Base-by-base conservation (phyloP, 371 early-diverging fungal species). In the Coemansia sp. region DNA sequence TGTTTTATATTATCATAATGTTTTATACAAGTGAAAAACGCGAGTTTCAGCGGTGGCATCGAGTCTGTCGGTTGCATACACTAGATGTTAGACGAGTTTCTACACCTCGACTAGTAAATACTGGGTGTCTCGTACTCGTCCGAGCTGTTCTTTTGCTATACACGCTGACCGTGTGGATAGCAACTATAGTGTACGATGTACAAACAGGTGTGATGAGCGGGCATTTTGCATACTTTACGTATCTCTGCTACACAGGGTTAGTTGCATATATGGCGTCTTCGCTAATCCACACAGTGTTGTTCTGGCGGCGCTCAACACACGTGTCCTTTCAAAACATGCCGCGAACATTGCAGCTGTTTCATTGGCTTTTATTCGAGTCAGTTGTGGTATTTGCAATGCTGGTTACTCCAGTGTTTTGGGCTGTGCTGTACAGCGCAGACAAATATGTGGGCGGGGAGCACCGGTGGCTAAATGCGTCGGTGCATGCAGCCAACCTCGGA, bases 181-280 rank as follows among this genome's bases (percentile, higher is more conserved):
- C 51, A 21, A 42, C 72, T 8, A 50, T 77, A 1, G 21, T 65
- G 2, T 33, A 61, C 37, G 78, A 72, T 16, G 62, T 62, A 28
- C 48, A 62, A 23, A 21, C 62, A n/a, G 71, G 67, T 7, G 11
- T 21, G 1, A 68, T 72, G 25, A 21, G 37, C 3, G 42, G 59
- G 2, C 72, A 77, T 26, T 77, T 77, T 65, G 69, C 67, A 7
- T 72, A 72, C 48, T 72, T 77, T 25, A 77, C 78, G 5, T 53
- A 77, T 40, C 72, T 77, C 21, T 61, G 69, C 54, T 63, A 77
- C 62, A 77, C 78, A 3, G 78, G 78, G 0, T 66, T 77, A 8
- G 8, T 72, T 0, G 67, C 57, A 6, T 77, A 72, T 44, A 42
- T 72, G 1, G 64, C 54, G 0, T 58, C 72, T 0, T 68, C 78